Base-by-base conservation (phyloP, 208 protist species). In the Crithidia fasciculata region DNA sequence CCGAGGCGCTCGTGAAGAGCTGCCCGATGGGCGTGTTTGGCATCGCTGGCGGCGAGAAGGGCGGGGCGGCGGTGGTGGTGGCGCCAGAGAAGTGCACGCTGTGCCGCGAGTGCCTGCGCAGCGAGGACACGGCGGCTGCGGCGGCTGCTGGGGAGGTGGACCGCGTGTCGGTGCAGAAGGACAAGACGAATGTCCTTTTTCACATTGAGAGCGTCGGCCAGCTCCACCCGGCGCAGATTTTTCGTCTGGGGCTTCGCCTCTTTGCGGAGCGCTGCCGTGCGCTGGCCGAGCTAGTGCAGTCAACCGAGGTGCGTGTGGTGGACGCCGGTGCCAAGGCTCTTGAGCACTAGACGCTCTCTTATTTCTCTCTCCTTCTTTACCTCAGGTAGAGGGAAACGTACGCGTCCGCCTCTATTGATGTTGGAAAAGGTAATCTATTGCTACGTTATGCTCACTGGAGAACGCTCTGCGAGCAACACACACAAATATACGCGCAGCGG, bases 91-190 rank as follows among this genome's bases (percentile, higher is more conserved):
- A 96, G 50, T 99, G 98, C 84, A 99, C 98, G 4, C 87, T 99
- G 72, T 99, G 97, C 76, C 90, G 98, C 45, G 98, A 99, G 82
- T 99, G 98, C 70, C 92, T 99, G 49, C 89, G 98, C 63, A 78
- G 66, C 18, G 97, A 95, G 37, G 74, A 65, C 68, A 61, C 66
- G 2, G 74, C 61, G 0, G 53, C 55, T 2, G 37, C 74, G 2
- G 57, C 67, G 0, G 57, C 55, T 5, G 44, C 67, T 3, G 28
- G 37, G 2, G 53, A 70, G 53, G 84, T 80, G 12, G 80, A 88
- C 15, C 82, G 85, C 28, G 72, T 97, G 2, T 52, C 75, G 6
- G 80, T 97, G 19, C 80, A 92, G 69, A 95, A 95, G 83, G 78
- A 95, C 54, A 97, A 96, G 76, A 93, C 92, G 9, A 64, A 76